Evolutionary conservation across 192 early-diverging fungal species (phyloP).

Genomic region (Mortierella hygrophila): DNA sequence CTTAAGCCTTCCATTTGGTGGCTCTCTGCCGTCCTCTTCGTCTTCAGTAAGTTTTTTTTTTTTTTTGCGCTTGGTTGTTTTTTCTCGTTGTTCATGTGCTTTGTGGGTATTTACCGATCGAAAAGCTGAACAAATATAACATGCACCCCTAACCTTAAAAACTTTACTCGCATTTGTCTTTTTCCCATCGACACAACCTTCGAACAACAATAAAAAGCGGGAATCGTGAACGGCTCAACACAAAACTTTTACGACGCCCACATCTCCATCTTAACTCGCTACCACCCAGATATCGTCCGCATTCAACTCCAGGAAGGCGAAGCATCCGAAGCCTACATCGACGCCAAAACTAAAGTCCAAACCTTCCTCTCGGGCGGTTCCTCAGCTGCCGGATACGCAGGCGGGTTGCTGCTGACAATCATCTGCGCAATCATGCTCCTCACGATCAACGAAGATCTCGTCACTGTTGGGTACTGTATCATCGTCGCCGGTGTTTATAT

Average conservation of each 20-base stretch:
- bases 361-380: conserved; percentile 57
- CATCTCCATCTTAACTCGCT: conserved; percentile 56
- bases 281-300: conserved; percentile 54
- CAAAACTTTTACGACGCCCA: conserved; percentile 63
- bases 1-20: conserved; percentile 34
- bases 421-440: conserved; percentile 40
- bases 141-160: neutral
- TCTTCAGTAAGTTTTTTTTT: conserved; percentile 25
- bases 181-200: neutral
- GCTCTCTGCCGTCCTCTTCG: conserved; percentile 21
- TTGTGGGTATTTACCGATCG: neutral
- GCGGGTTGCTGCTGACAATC: conserved; percentile 52
- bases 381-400: conserved; percentile 46
- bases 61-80: neutral
- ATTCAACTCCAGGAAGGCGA: conserved; percentile 20
- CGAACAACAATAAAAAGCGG: conserved; percentile 16
- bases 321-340: conserved; percentile 23
- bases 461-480: conserved; percentile 51
- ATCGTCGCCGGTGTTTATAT: conserved; percentile 59
- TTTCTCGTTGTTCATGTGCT: neutral
- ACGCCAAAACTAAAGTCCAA: conserved; percentile 36
- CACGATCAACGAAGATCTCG: conserved; percentile 19
- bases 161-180: neutral
- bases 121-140: too few relatives aligned
- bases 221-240: conserved; percentile 9